Evolutionary conservation across 1,284 basidiomycete species (phyloP), one percentile per base, ranked within the genome.

Genomic region (Ceratobasidium sp.): DNA sequence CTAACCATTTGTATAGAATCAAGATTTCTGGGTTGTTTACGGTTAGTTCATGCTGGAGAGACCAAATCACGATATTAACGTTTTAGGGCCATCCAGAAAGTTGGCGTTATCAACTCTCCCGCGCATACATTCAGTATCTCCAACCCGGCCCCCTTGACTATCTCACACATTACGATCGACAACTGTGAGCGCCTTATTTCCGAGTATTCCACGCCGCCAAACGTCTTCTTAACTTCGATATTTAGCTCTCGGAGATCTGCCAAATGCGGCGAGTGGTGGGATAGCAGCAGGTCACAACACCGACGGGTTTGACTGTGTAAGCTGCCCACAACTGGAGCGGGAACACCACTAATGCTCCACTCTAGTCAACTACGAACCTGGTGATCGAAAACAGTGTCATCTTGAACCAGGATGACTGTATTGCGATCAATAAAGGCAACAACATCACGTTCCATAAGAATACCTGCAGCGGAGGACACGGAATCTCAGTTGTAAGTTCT

Each of bases 41-140:
- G 28, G 64, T 67, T 63, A 8, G 1, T 18, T 23, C 1, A 28
- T 55, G 13, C 14, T 8, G n/a, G 35, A 41, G 1, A 21, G n/a
- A 2, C 21, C 30, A 26, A 16, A 26, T 41, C 26, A 8, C 28
- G 1, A 47, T 38, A 13, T 54, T 2, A 57, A 13, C 50, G 32
- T 6, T 87, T 86, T 32, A 86, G 86, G 0, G 82, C 82, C 13
- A 87, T 82, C 76, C 32, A 81, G 83, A 78, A 83, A 57, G 79
- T 86, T 41, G 78, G 80, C 14, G 82, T 85, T 13, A 64, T 85
- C 54, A 86, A 87, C 76, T 84, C 85, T 6, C 86, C 86, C 0
- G 77, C 79, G 41, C 79, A 79, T 54, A 78, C 79, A 28, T 82
- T 81, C 78, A 79, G 79, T 70, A 80, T 80, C 7, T 80, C 80